phyloP scores from a whole-genome alignment of 2,329 filamentous ascomycete species.

The Rhexocercosporidium sp. region DNA sequence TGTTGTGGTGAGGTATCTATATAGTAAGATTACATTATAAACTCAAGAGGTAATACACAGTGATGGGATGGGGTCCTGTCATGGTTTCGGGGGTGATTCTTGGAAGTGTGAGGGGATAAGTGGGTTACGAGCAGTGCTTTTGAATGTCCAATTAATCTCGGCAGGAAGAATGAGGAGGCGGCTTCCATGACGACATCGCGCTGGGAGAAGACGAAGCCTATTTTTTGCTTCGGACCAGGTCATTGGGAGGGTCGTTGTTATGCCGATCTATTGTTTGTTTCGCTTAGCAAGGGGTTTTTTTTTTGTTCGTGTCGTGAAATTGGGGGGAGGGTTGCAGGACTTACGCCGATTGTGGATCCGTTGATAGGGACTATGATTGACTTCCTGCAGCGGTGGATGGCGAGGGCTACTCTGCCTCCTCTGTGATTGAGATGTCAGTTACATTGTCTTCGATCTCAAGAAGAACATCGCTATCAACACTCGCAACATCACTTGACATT shows the following conservation, averaged over 20 bases:
- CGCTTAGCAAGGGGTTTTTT: too few relatives aligned
- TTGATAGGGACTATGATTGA: slow-evolving; percentile 57
- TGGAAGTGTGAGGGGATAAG: too few relatives aligned
- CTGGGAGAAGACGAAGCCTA: slow-evolving; percentile 76
- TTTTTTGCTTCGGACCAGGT: slow-evolving; percentile 59
- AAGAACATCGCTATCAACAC: too few relatives aligned
- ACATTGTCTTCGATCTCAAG: not conserved
- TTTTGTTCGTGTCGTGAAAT: not conserved
- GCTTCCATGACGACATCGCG: slow-evolving; percentile 75
- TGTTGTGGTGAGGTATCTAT: slow-evolving; percentile 70
- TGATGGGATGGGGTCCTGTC: too few relatives aligned
- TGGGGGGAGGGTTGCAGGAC: not conserved
- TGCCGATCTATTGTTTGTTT: slow-evolving; percentile 42
- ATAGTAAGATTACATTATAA: too few relatives aligned
- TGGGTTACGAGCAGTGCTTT: too few relatives aligned
- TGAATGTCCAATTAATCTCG: slow-evolving; percentile 67
- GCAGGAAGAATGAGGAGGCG: slow-evolving; percentile 72
- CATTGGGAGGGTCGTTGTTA: slow-evolving; percentile 63
- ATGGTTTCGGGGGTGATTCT: too few relatives aligned
- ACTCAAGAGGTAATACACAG: too few relatives aligned
- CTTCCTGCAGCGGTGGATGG: slow-evolving; percentile 55
- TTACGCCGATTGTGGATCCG: slow-evolving; percentile 12
- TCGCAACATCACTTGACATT: too few relatives aligned
- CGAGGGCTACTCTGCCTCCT: slow-evolving; percentile 10
- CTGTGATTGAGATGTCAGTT: not conserved